Conservation (phyloP, 2,329 filamentous ascomycete species). For the Xylaria sp. region DNA sequence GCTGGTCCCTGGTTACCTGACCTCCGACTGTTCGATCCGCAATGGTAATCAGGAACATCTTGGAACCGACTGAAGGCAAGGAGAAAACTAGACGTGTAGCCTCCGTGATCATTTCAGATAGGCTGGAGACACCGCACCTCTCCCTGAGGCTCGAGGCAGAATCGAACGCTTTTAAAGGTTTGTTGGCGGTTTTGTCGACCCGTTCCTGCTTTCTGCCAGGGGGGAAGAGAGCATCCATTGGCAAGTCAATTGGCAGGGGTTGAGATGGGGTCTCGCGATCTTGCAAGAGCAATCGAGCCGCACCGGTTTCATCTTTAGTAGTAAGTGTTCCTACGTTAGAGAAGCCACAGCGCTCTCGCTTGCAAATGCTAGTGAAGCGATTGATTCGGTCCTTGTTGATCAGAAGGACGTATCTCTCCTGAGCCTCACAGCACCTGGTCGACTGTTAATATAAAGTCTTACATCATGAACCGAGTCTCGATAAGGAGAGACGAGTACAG, state of each 20-base stretch:
- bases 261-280: conserved; percentile 27
- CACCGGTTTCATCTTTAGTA: conserved; percentile 54
- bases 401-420: conserved; percentile 91
- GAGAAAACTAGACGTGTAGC: conserved; percentile 77
- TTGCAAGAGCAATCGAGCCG: conserved; percentile 65
- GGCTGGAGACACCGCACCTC: conserved; percentile 51
- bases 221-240: conserved; percentile 31
- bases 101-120: conserved; percentile 53
- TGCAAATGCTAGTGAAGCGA: conserved; percentile 62
- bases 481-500: not conserved
- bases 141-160: conserved; percentile 59
- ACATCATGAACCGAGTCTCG: not conserved
- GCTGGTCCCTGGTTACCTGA: conserved; percentile 82
- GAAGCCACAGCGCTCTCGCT: conserved; percentile 82
- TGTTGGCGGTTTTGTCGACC: conserved; percentile 25
- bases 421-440: conserved; percentile 69
- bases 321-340: conserved; percentile 81
- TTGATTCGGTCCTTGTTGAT: conserved; percentile 78
- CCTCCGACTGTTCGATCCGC: conserved; percentile 89
- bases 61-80: conserved; percentile 88
- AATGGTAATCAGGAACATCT: conserved; percentile 95
- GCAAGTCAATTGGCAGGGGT: conserved; percentile 28
- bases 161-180: conserved; percentile 53
- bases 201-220: conserved; percentile 28
- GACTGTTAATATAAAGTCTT: not conserved